Base-by-base conservation (phyloP, 179 eudicot species). In the Patellifolia procumbens region DNA sequence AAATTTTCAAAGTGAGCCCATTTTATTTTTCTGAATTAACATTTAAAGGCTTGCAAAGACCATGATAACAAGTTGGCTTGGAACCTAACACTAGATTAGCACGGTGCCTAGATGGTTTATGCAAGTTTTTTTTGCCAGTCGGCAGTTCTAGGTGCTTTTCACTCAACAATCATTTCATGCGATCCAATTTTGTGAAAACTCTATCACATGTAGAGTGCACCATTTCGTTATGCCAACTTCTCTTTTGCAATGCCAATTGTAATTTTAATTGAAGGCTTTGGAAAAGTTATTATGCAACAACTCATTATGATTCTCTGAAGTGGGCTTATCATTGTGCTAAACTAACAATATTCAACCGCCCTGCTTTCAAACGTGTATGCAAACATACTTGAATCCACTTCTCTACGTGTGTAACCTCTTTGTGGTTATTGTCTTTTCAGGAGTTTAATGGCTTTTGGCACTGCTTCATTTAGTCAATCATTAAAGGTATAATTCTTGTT, bases 371-470 rank as follows among this genome's bases (percentile, higher is more conserved):
- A 46, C 34, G 7, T 16, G 39, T 17, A 28, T 48, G 72, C 0
- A 13, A 12, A 2, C 34, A 43, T 43, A n/a, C 55, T 68, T 68
- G 53, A 15, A 68, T 37, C 9, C 3, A 20, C 16, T 20, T 3
- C 29, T 37, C 15, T 15, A 3, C 19, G 13, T 39, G 29, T 67
- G 53, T 35, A 67, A 67, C 20, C 43, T 22, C 1, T 42, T 67
- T 28, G 17, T 15, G 1, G 43, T 34, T 7, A 17, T 19, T 0
- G 7, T 15, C 37, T 68, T 26, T 68, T 2, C 72, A 68, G 72
- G 72, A 68, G 13, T 48, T 48, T 39, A 24, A 19, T 46, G 56
- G 11, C 39, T 28, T 68, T 48, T 68, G 58, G 72, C 56, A 46
- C 39, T 28, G 24, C 58, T 46, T 68, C 56, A 26, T 46, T 58